These are phyloP conservation scores for Ustilago crameri DNA, from an alignment of 1,284 basidiomycete species.

Conservation along the genomic window DNA sequence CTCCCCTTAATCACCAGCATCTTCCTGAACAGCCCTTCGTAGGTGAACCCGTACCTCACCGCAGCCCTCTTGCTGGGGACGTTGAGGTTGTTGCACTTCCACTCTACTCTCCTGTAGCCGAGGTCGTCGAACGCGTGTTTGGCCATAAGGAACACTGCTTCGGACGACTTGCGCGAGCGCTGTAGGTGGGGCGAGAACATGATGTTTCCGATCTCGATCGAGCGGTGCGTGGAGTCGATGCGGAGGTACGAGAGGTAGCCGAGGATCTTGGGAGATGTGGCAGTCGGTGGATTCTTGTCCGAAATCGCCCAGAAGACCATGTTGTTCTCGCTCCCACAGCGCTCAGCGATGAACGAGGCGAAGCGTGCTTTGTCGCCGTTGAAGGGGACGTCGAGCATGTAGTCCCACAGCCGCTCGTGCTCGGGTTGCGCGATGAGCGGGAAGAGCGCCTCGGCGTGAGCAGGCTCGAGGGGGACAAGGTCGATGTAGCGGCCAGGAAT, in stretches of 20 bases:
- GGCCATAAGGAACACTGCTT: constrained; percentile 45
- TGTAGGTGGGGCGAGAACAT: constrained; percentile 46
- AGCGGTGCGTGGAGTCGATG: constrained; percentile 34
- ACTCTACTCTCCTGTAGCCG: constrained; percentile 52
- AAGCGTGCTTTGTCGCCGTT: constrained; percentile 23
- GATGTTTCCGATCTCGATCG: constrained; percentile 54
- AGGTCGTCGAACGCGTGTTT: constrained; percentile 40
- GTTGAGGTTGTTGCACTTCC: constrained; percentile 59
- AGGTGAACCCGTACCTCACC: constrained; percentile 47
- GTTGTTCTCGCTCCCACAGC: constrained; percentile 15
- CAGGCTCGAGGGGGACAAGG: constrained; percentile 19
- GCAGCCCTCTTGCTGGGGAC: constrained; percentile 49
- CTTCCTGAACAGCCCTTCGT: constrained; percentile 53
- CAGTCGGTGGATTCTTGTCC: constrained; percentile 17
- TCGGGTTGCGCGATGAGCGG: constrained; percentile 20
- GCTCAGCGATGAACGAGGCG: constrained; percentile 7
- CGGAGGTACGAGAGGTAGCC: constrained; percentile 34
- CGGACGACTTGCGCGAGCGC: constrained; percentile 43
- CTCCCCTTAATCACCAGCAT: constrained; percentile 48
- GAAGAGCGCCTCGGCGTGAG: constrained; percentile 29
- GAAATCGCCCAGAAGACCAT: constrained; percentile 42
- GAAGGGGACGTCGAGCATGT: constrained; percentile 31
- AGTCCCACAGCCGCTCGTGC: constrained; percentile 41
- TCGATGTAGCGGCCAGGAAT: constrained; percentile 38
- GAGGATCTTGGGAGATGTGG: constrained; percentile 7